These are phyloP conservation scores for Aspergillus incahuasiensis DNA, from an alignment of 495 filamentous ascomycete species.

Conservation along the genomic window DNA sequence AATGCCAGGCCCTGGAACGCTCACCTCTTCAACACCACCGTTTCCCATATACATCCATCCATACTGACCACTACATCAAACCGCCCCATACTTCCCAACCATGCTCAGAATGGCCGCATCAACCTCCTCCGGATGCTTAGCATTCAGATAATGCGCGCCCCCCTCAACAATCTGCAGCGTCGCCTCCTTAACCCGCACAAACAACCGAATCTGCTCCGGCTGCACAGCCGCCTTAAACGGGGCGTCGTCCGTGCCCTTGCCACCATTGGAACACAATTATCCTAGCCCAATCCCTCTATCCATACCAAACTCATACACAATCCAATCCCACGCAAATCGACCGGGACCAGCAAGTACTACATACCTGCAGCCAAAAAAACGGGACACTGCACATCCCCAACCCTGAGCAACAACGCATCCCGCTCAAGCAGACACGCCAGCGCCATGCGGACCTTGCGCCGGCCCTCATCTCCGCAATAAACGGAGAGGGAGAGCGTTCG, in stretches of 20 bases:
- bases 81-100: conserved; percentile 5
- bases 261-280: not conserved
- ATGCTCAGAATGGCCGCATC: conserved; percentile 48
- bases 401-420: conserved; percentile 52
- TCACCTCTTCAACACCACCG: no score
- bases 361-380: conserved; percentile 62
- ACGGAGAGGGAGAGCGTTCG: no score
- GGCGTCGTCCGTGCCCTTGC: conserved; percentile 49
- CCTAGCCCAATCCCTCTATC: not conserved
- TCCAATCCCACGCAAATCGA: no score
- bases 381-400: conserved; percentile 56
- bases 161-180: conserved; percentile 47
- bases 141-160: conserved; percentile 57
- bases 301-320: no score
- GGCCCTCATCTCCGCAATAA: conserved; percentile 58
- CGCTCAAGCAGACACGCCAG: conserved; percentile 51
- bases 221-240: conserved; percentile 46
- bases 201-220: conserved; percentile 54
- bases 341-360: no score
- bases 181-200: conserved; percentile 48
- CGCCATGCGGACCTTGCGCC: conserved; percentile 54
- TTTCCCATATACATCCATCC: no score
- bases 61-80: no score
- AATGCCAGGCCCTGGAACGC: no score
- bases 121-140: conserved; percentile 52